A percentile compares a stretch with the other conserved stretches of the same genome.
Conservation (phyloP, 208 protist genomes). For the Entamoeba nuttalli region DNA sequence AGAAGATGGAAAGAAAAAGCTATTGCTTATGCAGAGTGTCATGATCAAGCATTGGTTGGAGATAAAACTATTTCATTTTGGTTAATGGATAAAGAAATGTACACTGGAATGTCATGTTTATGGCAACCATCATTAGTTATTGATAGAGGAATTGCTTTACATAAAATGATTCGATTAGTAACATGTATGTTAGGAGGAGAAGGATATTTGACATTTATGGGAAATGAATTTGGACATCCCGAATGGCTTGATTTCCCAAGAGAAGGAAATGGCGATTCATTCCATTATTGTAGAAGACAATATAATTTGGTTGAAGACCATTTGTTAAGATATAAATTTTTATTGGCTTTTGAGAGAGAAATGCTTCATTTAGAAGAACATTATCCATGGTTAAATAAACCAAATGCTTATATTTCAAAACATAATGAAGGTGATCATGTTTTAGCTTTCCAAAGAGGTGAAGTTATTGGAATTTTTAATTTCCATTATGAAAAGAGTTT, state of each 20-base stretch:
- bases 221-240: conserved; percentile 78
- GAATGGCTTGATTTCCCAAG: conserved; percentile 78
- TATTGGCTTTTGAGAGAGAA: conserved; percentile 51
- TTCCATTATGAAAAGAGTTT: conserved; percentile 51
- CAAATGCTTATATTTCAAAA: conserved; percentile 28
- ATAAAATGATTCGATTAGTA: conserved; percentile 58
- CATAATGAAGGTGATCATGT: conserved; percentile 56
- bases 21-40: conserved; percentile 63
- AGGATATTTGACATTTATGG: conserved; percentile 45
- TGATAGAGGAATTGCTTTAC: conserved; percentile 54
- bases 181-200: conserved; percentile 48
- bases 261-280: conserved; percentile 51
- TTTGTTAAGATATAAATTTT: conserved; percentile 48
- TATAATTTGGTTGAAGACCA: conserved; percentile 53
- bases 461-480: conserved; percentile 56
- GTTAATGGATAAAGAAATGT: conserved; percentile 72
- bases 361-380: conserved; percentile 41
- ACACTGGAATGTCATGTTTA: conserved; percentile 47
- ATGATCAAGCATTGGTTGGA: conserved; percentile 74
- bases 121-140: conserved; percentile 31
- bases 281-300: conserved; percentile 54
- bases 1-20: conserved; percentile 50
- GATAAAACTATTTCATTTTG: conserved; percentile 72
- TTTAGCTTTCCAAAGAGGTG: conserved; percentile 42
- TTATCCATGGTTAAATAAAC: conserved; percentile 23